These are phyloP conservation scores for Magnolia sinica DNA, from an alignment of 164 flowering plant species.

Conservation along the genomic window DNA sequence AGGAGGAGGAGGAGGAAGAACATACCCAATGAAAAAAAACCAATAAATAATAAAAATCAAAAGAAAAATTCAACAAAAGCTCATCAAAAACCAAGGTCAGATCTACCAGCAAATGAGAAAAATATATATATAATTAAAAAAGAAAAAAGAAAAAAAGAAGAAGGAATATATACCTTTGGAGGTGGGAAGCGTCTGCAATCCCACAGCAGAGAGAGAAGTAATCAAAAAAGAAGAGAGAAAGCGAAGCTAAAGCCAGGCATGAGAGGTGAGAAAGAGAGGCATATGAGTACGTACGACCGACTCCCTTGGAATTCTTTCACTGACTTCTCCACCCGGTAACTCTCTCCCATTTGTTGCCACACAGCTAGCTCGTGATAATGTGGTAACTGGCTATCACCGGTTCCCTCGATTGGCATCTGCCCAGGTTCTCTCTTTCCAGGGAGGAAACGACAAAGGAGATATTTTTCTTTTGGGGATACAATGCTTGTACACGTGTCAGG, in stretches of 20 bases:
- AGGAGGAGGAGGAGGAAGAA: too few species aligned
- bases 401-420: not conserved
- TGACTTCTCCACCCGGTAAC: conserved; percentile 15
- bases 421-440: not conserved
- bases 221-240: not conserved
- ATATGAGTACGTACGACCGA: not conserved
- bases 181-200: conserved; percentile 3
- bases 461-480: not conserved
- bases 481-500: not conserved
- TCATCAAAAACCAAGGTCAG: not conserved
- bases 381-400: conserved; percentile 16
- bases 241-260: not conserved
- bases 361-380: conserved; percentile 1
- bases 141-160: not conserved
- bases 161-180: not conserved
- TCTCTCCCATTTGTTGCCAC: conserved; percentile 10
- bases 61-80: too few species aligned
- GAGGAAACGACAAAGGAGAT: conserved; percentile 4
- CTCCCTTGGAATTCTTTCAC: not conserved
- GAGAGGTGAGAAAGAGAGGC: not conserved
- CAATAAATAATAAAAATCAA: too few species aligned
- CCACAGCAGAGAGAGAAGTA: not conserved
- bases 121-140: not conserved
- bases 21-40: too few species aligned
- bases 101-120: not conserved